Evolutionary conservation across 139 green algal genomes (phyloP), one percentile per base, ranked within the genome.

Genomic region (Pseudopediastrum boryanum): DNA sequence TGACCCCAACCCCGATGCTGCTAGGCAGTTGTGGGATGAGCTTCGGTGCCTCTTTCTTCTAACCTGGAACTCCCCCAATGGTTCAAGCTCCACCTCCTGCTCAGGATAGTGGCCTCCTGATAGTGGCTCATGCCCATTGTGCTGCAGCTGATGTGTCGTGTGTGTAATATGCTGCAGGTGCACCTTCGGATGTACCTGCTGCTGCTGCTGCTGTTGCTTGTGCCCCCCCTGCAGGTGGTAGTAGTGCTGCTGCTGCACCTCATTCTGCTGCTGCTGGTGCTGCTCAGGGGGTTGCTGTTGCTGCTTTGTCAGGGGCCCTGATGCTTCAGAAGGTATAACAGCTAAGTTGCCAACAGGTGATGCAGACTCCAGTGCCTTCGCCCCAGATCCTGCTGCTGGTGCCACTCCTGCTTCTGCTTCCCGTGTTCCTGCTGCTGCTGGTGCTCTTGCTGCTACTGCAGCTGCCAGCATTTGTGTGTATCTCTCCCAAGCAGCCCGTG

Each of bases 361-460:
- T 2, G 9, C 33, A 4, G 54, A 8, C n/a, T 41, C 31, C 58
- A 65, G 29, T 65, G 58, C 58, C n/a, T 35, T 27, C 54, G 3
- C 58, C 35, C 61, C n/a, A 16, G 19, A 58, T n/a, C 48, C 48
- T 58, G 48, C 48, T 58, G 48, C 16, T 16, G 19, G 21, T 21
- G 48, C 21, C 19, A 58, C 21, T 21, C 19, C 21, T 58, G 19
- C 21, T 16, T 64, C 10, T 74, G 29, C 36, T 63, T 4, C 7
- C 46, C 19, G 33, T 29, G 27, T 48, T 75, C 4, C 12, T 75
- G 68, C 68, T 46, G 27, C 46, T 75, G 68, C 44, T 29, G 66
- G 16, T 74, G 66, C 41, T 41, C 43, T 29, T 59, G 42, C 66
- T 35, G 54, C 41, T 41, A 27, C 38, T 61, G 66, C 64, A 25